Evolutionary conservation across 2,329 filamentous ascomycete species (phyloP).

Genomic region (Fusarium sp.): DNA sequence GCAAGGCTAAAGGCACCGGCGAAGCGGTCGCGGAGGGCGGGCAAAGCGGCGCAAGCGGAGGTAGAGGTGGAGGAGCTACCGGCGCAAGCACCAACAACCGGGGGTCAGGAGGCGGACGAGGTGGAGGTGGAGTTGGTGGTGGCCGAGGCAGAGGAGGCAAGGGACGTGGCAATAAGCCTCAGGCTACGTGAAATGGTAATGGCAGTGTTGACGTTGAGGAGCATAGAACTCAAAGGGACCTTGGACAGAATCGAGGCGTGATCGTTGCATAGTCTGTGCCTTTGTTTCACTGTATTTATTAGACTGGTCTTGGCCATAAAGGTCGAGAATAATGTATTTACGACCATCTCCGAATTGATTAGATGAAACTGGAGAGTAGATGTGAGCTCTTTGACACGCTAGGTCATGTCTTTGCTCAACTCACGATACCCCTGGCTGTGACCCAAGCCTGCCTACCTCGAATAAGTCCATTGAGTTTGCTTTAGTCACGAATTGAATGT

Average conservation of each 20-base stretch:
- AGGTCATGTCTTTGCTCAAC: not conserved
- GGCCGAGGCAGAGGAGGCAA: conserved; percentile 44
- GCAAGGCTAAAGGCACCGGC: conserved; percentile 47
- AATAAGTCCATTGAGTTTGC: not conserved
- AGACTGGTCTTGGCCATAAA: conserved; percentile 10
- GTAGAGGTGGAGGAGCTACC: conserved; percentile 24
- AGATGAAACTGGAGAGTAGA: conserved; percentile 1
- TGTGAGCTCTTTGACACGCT: not conserved
- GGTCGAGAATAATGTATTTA: conserved; percentile 29
- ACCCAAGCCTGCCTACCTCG: not conserved
- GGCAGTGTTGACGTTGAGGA: conserved; percentile 30
- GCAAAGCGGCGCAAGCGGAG: conserved; percentile 33
- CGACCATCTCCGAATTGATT: conserved; percentile 23
- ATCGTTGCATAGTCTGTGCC: conserved; percentile 9
- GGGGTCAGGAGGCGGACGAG: conserved; percentile 38
- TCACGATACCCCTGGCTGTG: not conserved
- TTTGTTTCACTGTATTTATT: conserved; percentile 36
- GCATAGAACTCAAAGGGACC: conserved; percentile 38
- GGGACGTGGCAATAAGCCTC: conserved; percentile 42
- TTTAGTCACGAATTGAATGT: not conserved
- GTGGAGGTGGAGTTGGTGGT: conserved; percentile 41
- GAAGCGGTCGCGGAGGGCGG: conserved; percentile 38
- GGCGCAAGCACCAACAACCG: conserved; percentile 32
- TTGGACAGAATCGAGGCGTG: conserved; percentile 9
- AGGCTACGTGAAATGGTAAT: conserved; percentile 16